Base-by-base conservation (phyloP, 352 stramenopile species). In the Peronospora destructor region DNA sequence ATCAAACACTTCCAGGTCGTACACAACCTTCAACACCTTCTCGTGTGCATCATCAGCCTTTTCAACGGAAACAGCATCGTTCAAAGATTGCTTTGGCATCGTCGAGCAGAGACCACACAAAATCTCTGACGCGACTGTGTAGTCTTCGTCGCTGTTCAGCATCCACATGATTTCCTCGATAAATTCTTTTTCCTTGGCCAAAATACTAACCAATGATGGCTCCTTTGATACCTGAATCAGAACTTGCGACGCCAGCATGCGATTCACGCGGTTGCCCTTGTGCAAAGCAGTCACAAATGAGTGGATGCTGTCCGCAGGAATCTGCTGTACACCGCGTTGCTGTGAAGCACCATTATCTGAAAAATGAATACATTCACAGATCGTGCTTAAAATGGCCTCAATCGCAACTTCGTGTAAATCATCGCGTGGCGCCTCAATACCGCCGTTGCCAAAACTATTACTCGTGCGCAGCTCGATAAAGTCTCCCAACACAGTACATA, bases 291-390 rank as follows among this genome's bases (percentile, higher is more conserved):
- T 66, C 2, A 91, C 69, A 41, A 91, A 86, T 3, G 64, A 88
- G 33, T 66, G 49, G 25, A 88, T 83, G 2, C 68, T 74, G 4
- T 44, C 53, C 0, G 74, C 40, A 36, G 76, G 76, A 35, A 91
- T 77, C 44, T 83, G 71, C 19, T 73, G 53, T 6, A 82, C 61
- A 8, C 63, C 64, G 9, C 72, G 73, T 14, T 65, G 39, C 46
- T 63, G 53, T 25, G 56, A 61, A 46, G 56, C 40, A 6, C 66
- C 62, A 43, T 45, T 53, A 46, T 87, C 74, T 1, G 69, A 51
- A 12, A 86, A 61, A 25, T 87, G 71, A 17, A 91, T 71, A 32
- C 76, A 89, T 39, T 89, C 77, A 36, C 70, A 88, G 10, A 91
- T 73, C 0, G 77, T 89, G 45, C 66, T 84, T 38, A 91, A 45